These are phyloP conservation scores for Trifolium subterraneum DNA, from an alignment of 306 rosid genomes.

Conservation along the genomic window DNA sequence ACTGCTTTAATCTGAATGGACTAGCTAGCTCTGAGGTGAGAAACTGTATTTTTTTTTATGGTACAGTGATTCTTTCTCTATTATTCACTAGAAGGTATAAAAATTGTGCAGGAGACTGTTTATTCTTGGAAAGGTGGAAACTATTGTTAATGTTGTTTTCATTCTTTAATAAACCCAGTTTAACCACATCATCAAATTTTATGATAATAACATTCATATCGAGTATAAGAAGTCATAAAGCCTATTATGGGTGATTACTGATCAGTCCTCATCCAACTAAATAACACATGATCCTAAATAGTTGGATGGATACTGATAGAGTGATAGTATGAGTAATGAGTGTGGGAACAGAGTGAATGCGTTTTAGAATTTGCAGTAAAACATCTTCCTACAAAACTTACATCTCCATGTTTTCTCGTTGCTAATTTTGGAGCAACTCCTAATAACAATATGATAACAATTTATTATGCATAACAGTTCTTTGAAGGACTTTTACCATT, in stretches of 20 bases:
- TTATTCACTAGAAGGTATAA: constrained; percentile 12
- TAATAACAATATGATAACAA: background rate
- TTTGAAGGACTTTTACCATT: background rate
- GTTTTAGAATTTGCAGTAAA: background rate
- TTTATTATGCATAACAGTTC: background rate
- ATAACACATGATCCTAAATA: too few relatives aligned
- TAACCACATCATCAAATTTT: background rate
- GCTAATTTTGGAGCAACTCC: background rate
- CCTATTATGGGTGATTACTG: background rate
- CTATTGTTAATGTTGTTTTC: background rate
- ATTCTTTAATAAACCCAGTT: background rate
- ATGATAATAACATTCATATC: background rate
- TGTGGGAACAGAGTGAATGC: background rate
- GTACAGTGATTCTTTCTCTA: constrained; percentile 17
- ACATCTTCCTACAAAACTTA: background rate
- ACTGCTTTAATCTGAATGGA: constrained; percentile 82
- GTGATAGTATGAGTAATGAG: background rate
- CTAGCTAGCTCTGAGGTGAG: constrained; percentile 62
- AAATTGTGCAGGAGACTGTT: background rate
- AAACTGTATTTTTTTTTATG: background rate
- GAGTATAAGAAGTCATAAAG: background rate
- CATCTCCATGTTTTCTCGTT: background rate
- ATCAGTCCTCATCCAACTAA: too few relatives aligned
- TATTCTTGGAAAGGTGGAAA: background rate
- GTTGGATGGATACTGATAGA: background rate